Evolutionary conservation across 108 stramenopile genomes (phyloP), one percentile per base, ranked within the genome.

Genomic region (Nitzschia palea): DNA sequence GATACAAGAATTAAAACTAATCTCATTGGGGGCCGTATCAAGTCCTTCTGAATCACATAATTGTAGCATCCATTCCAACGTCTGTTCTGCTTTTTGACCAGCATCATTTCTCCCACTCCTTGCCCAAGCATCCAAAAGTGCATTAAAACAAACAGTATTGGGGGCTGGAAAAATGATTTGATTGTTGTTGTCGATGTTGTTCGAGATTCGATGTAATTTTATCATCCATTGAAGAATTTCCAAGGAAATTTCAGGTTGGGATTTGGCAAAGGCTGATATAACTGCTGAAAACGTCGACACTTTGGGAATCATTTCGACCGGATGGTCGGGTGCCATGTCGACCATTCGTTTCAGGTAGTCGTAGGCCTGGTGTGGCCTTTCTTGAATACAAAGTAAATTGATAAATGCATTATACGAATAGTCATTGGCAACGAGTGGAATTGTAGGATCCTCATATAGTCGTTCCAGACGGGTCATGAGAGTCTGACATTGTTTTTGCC

Each of bases 11-110:
- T 68, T 76, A 53, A 55, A 81, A 12, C 77, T 70, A 33, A 73
- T 64, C n/a, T 50, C 68, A 65, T 81, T 68, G 0, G 89, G 89
- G 33, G 76, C 74, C 27, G 84, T 82, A 26, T 79, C 78, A 1
- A 73, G 47, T 37, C 73, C 61, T 32, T 65, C 37, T 5, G 62
- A 44, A 37, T 57, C 76, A 44, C 59, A 8, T 1, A 67, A 36
- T 29, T 65, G 31, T 55, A 67, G 42, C 69, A 78, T 78, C 69
- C 70, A 67, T 17, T 78, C 66, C 10, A 78, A 32, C 22, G 60
- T 66, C 62, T 71, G 59, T 31, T 71, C 66, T 44, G 70, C 77
- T 25, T 64, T 71, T 18, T 54, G 34, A 22, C 69, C 77, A 48
- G 77, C 69, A 61, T 66, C 54, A 20, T 45, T 68, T 43, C 53